phyloP scores from a whole-genome alignment of 495 filamentous ascomycete genomes.

The Platismatia glauca region DNA sequence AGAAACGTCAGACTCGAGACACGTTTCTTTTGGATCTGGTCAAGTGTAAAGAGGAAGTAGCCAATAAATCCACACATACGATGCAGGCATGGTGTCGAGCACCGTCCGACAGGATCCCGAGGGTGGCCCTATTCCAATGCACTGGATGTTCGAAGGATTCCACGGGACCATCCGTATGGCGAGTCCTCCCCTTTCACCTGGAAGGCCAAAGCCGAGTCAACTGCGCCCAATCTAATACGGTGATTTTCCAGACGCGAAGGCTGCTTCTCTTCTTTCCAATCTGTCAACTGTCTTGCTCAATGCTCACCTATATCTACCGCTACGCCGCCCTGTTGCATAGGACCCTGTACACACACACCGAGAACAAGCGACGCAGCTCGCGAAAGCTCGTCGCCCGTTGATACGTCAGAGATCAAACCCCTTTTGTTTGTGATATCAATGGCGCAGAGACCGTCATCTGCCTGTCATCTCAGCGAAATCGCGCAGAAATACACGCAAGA shows the following conservation, averaged over 20 bases:
- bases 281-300: neutral
- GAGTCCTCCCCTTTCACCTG: neutral
- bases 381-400: neutral
- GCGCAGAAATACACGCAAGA: neutral
- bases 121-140: neutral
- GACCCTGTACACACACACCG: neutral
- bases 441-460: constrained; percentile 3
- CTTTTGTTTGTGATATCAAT: neutral
- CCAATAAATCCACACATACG: neutral
- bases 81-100: neutral
- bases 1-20: neutral
- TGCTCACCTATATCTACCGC: neutral
- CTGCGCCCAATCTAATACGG: neutral
- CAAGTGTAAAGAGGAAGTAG: neutral
- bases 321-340: neutral
- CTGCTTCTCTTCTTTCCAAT: neutral
- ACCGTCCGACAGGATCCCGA: neutral
- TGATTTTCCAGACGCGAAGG: neutral
- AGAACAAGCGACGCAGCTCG: neutral
- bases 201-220: neutral
- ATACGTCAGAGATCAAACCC: neutral
- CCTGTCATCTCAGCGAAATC: neutral
- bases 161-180: neutral
- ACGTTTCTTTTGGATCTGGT: neutral
- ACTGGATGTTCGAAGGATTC: neutral